Evolutionary conservation across 805 yeast species (phyloP), one percentile per base, ranked within the genome.

Genomic region (Hanseniaspora jakobsenii): DNA sequence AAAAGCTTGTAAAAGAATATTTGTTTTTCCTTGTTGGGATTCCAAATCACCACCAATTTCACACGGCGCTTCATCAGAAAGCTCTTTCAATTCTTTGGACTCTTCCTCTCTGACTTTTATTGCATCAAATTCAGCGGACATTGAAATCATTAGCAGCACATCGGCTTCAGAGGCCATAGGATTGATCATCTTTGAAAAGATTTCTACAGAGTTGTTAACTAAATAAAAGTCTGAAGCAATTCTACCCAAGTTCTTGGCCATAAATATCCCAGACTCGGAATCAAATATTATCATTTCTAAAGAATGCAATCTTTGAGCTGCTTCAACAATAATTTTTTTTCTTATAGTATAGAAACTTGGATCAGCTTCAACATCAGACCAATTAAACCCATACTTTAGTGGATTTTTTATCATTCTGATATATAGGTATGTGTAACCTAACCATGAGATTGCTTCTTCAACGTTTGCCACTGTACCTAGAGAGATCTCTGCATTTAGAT

Each of bases 381-480:
- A 86, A 36, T 76, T 84, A 37, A 93, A 75, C 22, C 94, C 98
- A 56, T 91, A 91, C 0, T 81, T 79, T 57, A 86, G 78, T 2
- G 99, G 98, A 51, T 86, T 89, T 56, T 85, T 82, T 48, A 81
- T 75, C 98, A 91, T 91, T 47, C 99, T 67, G 3, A 89, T 96
- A 64, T 75, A 79, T 73, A 91, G 69, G 56, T 91, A 91, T 0
- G 98, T 91, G 54, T 93, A 91, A 3, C 98, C 97, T n/a, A 91
- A 67, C 99, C 99, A 91, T 51, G 79, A 84, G 1, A 91, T 81
- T 47, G 87, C 99, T 63, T 91, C 98, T 24, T 83, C 94, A 9
- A 91, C 77, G 55, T 80, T 87, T 1, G 97, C 85, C 2, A 91
- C 97, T 0, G 94, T 87, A 2, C 99, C 99, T 16, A 91, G 62